Evolutionary conservation across 139 green algal genomes (phyloP), one percentile per base, ranked within the genome.

Genomic region (Tetraselmis chui): DNA sequence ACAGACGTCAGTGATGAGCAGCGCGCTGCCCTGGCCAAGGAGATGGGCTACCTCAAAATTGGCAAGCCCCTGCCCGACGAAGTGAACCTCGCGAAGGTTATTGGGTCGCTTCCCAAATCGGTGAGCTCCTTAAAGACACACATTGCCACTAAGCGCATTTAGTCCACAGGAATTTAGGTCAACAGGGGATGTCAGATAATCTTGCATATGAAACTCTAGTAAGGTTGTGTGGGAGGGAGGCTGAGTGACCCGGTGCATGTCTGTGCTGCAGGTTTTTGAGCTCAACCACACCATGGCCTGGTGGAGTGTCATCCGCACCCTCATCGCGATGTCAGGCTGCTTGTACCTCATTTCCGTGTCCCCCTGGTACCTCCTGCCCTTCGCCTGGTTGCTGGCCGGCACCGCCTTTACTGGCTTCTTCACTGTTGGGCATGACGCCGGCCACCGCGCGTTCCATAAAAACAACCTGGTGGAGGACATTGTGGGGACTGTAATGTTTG

Each of bases 401-500:
- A 98, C 95, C 29, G 95, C 95, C 0, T 95, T 95, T 85, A 98
- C 95, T 24, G 95, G 95, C 88, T 95, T 94, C 84, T 98, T 98
- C 86, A 95, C 98, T 29, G 85, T 99, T 2, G 95, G 94, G 5
- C 96, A 99, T 81, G 96, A 98, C 90, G 96, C 92, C 85, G 96
- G 91, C 2, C 96, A 99, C 91, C 93, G 97, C 82, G 89, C 84
- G 77, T 98, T 98, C 92, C 91, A 90, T 87, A 93, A 94, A 75
- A 98, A 98, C 93, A 97, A 98, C 87, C 84, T 98, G 28, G 82
- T 98, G 76, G 95, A 99, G 88, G 96, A 99, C 89, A 97, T 99
- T 75, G 95, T 99, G 59, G 96, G 96, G 80, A 98, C 93, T 23
- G 24, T 98, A 26, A 91, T 95, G 83, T 97, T 98, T 79, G 87